These are phyloP conservation scores for Solanum etuberosum DNA, from an alignment of 257 asterid species.

Conservation along the genomic window DNA sequence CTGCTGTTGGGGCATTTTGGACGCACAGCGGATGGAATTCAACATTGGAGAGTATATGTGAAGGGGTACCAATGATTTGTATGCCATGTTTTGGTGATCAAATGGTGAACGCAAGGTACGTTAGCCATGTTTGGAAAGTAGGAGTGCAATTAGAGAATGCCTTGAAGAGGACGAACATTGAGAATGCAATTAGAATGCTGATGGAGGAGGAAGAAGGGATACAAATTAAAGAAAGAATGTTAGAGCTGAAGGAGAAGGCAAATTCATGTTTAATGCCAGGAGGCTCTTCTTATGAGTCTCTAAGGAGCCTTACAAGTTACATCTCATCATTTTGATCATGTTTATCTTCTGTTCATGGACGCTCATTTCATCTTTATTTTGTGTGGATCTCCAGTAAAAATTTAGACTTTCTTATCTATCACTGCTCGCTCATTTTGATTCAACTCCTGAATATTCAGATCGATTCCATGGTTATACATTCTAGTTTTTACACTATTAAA, in stretches of 20 bases:
- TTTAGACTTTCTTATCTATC: neutral
- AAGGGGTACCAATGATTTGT: constrained; percentile 16
- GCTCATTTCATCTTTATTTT: neutral
- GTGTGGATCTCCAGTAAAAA: neutral
- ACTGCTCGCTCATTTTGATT: neutral
- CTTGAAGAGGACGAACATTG: neutral
- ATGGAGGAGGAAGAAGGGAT: constrained; percentile 20
- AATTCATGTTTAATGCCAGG: constrained; percentile 11
- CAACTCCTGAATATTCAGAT: neutral
- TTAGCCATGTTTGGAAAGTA: constrained; percentile 11
- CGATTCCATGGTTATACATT: neutral
- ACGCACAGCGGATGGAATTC: constrained; percentile 21
- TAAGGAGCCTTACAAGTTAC: constrained; percentile 13
- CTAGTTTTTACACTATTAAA: no score
- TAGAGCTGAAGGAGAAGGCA: constrained; percentile 16
- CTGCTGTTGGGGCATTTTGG: constrained; percentile 14
- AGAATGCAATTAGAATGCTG: constrained; percentile 1
- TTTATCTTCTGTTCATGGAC: neutral
- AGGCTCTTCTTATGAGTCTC: constrained; percentile 27
- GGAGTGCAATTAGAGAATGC: constrained; percentile 12
- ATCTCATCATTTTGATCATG: constrained; percentile 13
- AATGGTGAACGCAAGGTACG: constrained; percentile 9
- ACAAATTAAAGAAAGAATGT: constrained; percentile 23
- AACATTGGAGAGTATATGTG: constrained; percentile 4
- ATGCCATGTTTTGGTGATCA: constrained; percentile 15